These are phyloP conservation scores for Daldinia sp. DNA, from an alignment of 2,329 filamentous ascomycete species.

Conservation along the genomic window DNA sequence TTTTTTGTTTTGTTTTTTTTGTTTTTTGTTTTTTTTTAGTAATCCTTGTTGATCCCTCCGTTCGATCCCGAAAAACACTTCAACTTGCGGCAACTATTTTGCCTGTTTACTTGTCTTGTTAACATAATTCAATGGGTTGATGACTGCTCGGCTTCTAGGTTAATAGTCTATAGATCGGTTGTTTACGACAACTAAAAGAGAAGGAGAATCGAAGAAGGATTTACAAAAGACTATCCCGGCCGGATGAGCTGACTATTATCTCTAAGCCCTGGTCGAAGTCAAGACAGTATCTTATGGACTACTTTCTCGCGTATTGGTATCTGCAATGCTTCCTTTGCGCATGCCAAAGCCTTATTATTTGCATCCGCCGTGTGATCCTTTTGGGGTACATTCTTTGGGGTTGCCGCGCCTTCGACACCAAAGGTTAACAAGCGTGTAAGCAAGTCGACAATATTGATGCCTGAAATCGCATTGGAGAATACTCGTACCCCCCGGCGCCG, in stretches of 20 bases:
- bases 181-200: slow-evolving; percentile 1
- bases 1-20: too few relatives aligned
- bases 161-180: neutral
- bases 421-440: neutral
- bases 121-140: slow-evolving; percentile 17
- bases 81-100: slow-evolving; percentile 12
- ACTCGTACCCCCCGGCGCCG: slow-evolving; percentile 16
- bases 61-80: neutral
- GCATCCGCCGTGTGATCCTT: slow-evolving; percentile 28
- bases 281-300: neutral
- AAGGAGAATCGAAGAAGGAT: slow-evolving; percentile 19
- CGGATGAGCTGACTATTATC: slow-evolving; percentile 7
- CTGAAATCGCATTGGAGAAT: slow-evolving; percentile 22
- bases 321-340: slow-evolving; percentile 12
- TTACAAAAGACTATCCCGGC: slow-evolving; percentile 10
- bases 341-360: slow-evolving; percentile 11
- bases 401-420: slow-evolving; percentile 3
- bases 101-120: slow-evolving; percentile 17
- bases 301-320: slow-evolving; percentile 6
- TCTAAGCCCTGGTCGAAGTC: neutral
- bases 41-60: slow-evolving; percentile 31
- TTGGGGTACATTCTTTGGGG: slow-evolving; percentile 8
- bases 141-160: slow-evolving; percentile 21
- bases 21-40: slow-evolving; percentile 31
- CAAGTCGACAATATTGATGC: slow-evolving; percentile 18